Base-by-base conservation (phyloP, 129 eudicot genomes). In the Ambrosia artemisiifolia region DNA sequence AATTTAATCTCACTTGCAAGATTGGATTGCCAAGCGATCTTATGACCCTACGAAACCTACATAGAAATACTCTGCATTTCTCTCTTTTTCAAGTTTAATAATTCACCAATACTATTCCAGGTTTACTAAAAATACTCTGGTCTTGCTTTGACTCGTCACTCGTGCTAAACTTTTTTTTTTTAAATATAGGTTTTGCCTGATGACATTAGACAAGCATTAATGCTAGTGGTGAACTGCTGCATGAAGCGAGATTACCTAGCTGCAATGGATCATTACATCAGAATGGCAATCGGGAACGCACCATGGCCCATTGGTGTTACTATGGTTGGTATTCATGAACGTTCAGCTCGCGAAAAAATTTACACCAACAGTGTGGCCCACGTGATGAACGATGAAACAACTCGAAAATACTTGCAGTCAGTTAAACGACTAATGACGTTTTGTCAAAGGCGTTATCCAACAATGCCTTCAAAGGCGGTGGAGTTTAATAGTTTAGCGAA, bases 231-330 rank as follows among this genome's bases (percentile, higher is more conserved):
- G 14, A 70, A 88, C 9, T 95, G 96, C 86, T 91, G 97, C 71
- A 83, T 84, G 89, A 61, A 74, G 51, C 87, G 97, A 35, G 97
- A 95, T 57, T 95, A 95, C 60, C 69, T 91, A 73, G 96, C 99
- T 11, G 99, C 90, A 46, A 88, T 91, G 91, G 97, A 90, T 70
- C 97, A 91, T 56, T 95, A 95, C 84, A 95, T 95, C 71, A 86
- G 83, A 79, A 59, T 95, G 85, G 97, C 99, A 36, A 95, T 94
- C 44, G 97, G 99, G 35, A 94, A 94, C 75, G 99, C 99, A 35
- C 99, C 99, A 0, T 95, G 99, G 99, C 99, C 99, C 20, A 95
- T 95, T 61, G 97, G 99, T 33, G 99, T 95, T 65, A 95, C 99
- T 85, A 95, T 95, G 99, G 99, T 95, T 91, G 99, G 99, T 83